Percentiles rank a stretch among this genome's conserved stretches.
These are phyloP conservation scores for Saccharata proteae DNA, from an alignment of 2,329 filamentous ascomycete genomes.

Conservation along the genomic window DNA sequence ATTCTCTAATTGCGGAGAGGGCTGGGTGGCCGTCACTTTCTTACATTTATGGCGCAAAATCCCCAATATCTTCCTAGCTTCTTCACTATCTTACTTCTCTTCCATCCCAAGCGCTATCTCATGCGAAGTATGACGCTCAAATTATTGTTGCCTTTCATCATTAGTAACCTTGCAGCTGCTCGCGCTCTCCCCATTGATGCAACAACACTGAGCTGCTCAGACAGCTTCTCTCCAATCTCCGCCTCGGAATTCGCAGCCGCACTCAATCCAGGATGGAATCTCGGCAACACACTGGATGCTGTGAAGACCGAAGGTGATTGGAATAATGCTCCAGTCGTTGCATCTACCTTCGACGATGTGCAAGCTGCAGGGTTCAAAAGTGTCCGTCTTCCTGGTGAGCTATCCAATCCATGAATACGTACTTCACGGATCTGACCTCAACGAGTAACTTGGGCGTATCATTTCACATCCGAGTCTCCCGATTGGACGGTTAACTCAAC, in stretches of 20 bases:
- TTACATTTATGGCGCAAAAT: no score
- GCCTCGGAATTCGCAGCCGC: conserved; percentile 35
- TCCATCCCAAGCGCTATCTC: no score
- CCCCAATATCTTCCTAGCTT: no score
- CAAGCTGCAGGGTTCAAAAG: conserved; percentile 45
- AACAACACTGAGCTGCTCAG: no score
- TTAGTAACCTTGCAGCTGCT: no score
- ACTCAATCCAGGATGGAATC: conserved; percentile 46
- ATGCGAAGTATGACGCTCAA: no score
- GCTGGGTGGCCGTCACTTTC: no score
- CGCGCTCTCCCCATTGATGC: conserved; percentile 38
- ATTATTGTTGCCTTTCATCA: no score
- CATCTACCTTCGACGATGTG: conserved; percentile 39
- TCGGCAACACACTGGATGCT: conserved; percentile 49
- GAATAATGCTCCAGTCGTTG: conserved; percentile 43
- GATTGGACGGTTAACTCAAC: conserved; percentile 41
- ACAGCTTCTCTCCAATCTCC: conserved; percentile 33
- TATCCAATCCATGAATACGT: no score
- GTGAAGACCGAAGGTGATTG: conserved; percentile 44
- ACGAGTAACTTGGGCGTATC: conserved; percentile 46
- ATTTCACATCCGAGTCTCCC: conserved; percentile 40
- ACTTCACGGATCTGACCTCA: conserved; percentile 1
- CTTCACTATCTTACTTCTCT: no score
- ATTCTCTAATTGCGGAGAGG: neutral
- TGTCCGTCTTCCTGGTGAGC: conserved; percentile 41